Conservation (phyloP, 345 rosid genomes). For the Passiflora organensis region DNA sequence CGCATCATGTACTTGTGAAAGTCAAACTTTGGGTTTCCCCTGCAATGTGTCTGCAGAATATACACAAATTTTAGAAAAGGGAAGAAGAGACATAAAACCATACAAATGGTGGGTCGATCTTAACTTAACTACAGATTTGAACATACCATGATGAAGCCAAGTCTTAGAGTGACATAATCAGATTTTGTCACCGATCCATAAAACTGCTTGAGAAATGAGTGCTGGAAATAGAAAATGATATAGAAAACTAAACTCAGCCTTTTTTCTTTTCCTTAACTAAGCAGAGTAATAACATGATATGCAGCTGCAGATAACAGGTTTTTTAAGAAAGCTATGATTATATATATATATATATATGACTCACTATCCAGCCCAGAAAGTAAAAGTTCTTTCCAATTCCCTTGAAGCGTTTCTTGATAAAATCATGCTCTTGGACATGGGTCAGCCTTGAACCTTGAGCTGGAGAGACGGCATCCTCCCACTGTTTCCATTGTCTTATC, state of each 20-base stretch:
- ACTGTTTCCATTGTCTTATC: conserved; percentile 30
- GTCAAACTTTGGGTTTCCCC: conserved; percentile 62
- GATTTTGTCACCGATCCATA: conserved; percentile 65
- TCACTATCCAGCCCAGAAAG: conserved; percentile 26
- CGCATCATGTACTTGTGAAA: conserved; percentile 84
- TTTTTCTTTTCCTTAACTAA: too few relatives aligned
- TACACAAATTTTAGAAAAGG: not conserved
- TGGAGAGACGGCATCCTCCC: conserved; percentile 17
- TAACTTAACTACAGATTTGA: too few relatives aligned
- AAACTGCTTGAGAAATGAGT: conserved; percentile 84
- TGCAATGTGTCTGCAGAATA: conserved; percentile 62
- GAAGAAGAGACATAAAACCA: not conserved
- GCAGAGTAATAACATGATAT: too few relatives aligned
- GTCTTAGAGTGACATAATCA: conserved; percentile 70
- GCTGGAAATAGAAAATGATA: conserved; percentile 31
- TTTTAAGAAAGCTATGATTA: too few relatives aligned
- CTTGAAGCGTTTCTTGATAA: conserved; percentile 20
- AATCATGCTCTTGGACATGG: conserved; percentile 19
- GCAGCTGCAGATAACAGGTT: too few relatives aligned
- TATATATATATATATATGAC: too few relatives aligned
- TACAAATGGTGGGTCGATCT: too few relatives aligned
- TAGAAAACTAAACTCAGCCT: too few relatives aligned
- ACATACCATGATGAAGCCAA: conserved; percentile 73
- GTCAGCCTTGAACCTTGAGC: not conserved
- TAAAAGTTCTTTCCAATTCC: conserved; percentile 26